phyloP scores from a whole-genome alignment of 2,329 filamentous ascomycete genomes.

The Fonsecaea nubica region DNA sequence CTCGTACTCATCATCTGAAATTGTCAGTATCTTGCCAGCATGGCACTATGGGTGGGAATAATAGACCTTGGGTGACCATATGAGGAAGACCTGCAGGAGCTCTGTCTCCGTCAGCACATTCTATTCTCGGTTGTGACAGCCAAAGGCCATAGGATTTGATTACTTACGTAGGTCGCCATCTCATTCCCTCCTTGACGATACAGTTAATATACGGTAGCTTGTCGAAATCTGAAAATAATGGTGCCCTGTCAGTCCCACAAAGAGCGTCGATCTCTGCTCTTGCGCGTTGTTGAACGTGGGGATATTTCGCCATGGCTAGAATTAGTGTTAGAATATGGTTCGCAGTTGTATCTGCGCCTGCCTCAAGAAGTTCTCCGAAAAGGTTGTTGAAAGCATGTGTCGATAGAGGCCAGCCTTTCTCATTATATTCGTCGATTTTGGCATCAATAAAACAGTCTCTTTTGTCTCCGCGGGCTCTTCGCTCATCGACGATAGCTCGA shows the following conservation, averaged over 20 bases:
- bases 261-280: slow-evolving; percentile 44
- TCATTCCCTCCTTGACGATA: slow-evolving; percentile 47
- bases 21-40: neutral
- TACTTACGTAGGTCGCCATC: slow-evolving; percentile 44
- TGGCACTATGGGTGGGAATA: neutral
- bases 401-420: slow-evolving; percentile 14
- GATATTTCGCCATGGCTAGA: slow-evolving; percentile 40
- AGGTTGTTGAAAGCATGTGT: slow-evolving; percentile 22
- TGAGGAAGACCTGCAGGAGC: slow-evolving; percentile 27
- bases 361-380: slow-evolving; percentile 36
- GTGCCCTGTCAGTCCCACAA: slow-evolving; percentile 43
- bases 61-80: slow-evolving; percentile 23
- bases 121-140: neutral
- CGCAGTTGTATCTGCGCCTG: slow-evolving; percentile 34
- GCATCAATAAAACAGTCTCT: slow-evolving; percentile 48
- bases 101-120: slow-evolving; percentile 16
- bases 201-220: slow-evolving; percentile 43
- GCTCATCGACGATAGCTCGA: slow-evolving; percentile 39
- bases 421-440: slow-evolving; percentile 44
- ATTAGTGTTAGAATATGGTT: slow-evolving; percentile 40
- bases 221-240: slow-evolving; percentile 41
- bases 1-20: slow-evolving; percentile 55
- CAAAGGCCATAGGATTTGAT: neutral
- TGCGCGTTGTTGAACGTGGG: slow-evolving; percentile 37
- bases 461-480: slow-evolving; percentile 27